phyloP scores from a whole-genome alignment of 2,329 filamentous ascomycete species.

The Aspergillus sclerotialis region DNA sequence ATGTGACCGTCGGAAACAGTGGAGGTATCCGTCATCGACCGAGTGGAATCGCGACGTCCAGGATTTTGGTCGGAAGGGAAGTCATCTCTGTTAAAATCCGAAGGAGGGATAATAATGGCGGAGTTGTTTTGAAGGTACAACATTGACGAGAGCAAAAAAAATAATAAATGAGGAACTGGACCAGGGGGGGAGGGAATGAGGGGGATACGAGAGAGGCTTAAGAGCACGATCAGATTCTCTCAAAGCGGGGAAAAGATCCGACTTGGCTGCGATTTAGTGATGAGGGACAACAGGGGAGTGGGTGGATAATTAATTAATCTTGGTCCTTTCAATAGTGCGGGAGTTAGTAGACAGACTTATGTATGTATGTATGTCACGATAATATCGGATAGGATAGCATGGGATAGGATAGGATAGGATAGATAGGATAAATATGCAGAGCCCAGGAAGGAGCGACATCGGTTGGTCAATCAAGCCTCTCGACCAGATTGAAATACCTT shows the following conservation, averaged over 20 bases:
- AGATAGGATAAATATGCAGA: too few species aligned
- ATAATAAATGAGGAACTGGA: constrained; percentile 1
- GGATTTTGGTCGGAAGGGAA: constrained; percentile 4
- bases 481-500: too few species aligned
- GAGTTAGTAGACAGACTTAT: too few species aligned
- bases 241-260: constrained; percentile 2
- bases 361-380: too few species aligned
- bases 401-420: too few species aligned
- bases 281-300: too few species aligned
- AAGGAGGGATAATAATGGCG: constrained; percentile 18
- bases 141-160: constrained; percentile 18
- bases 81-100: constrained; percentile 14
- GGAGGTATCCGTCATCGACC: constrained; percentile 18
- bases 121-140: constrained; percentile 34
- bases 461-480: too few species aligned
- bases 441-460: too few species aligned
- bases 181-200: background rate
- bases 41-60: constrained; percentile 15
- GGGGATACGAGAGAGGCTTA: constrained; percentile 1
- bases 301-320: too few species aligned
- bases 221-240: background rate
- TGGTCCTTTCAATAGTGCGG: too few species aligned
- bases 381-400: too few species aligned
- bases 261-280: too few species aligned
- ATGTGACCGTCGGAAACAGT: constrained; percentile 17